Conservation (phyloP, 2,329 filamentous ascomycete genomes). For the Trichoderma koningii region DNA sequence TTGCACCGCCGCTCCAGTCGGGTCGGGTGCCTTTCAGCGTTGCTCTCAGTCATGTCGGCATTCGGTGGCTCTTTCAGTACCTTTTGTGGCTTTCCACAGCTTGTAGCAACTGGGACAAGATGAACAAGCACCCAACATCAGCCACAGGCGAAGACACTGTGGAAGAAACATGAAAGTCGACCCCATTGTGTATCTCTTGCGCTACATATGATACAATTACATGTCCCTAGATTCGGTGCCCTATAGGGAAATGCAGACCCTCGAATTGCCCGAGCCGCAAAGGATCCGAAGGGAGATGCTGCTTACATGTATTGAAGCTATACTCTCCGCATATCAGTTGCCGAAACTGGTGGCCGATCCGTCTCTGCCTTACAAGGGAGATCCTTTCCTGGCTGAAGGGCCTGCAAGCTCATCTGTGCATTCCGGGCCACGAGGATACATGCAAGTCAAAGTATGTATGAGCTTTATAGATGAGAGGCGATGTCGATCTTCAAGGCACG, state of each 20-base stretch:
- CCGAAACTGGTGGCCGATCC: conserved; percentile 8
- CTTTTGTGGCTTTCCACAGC: no score
- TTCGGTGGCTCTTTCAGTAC: neutral
- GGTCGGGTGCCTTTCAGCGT: neutral
- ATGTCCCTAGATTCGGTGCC: conserved; percentile 9
- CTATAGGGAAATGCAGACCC: conserved; percentile 10
- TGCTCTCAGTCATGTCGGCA: neutral
- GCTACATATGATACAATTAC: neutral
- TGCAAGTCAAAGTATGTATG: no score
- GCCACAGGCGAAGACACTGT: no score
- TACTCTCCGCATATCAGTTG: neutral
- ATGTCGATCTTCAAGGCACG: no score
- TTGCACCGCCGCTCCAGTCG: neutral
- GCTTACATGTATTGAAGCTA: neutral
- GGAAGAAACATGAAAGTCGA: no score
- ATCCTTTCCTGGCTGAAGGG: neutral
- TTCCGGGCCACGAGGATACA: no score
- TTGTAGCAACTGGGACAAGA: no score
- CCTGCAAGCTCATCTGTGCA: neutral
- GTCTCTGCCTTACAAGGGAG: neutral
- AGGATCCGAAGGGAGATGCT: neutral
- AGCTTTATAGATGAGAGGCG: no score
- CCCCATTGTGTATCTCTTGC: no score
- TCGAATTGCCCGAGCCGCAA: conserved; percentile 7
- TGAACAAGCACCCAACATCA: no score